A percentile compares a stretch with the other conserved stretches of the same genome.
Conservation (phyloP, 2,329 filamentous ascomycete genomes). For the Trematosphaeria pertusa region DNA sequence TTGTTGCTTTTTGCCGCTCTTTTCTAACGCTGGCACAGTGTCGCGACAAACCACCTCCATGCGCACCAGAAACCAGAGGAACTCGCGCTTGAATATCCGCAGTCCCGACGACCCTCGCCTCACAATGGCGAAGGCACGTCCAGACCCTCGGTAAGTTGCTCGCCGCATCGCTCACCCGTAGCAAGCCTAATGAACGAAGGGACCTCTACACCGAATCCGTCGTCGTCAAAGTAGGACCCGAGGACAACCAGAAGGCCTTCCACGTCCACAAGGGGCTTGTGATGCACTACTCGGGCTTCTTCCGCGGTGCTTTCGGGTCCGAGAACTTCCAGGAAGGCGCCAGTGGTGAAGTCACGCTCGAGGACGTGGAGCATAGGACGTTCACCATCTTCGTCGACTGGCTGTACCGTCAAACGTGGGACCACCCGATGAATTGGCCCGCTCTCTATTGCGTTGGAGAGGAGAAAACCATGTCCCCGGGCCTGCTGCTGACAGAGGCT, state of each 20-base stretch:
- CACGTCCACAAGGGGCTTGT: slow-evolving; percentile 4
- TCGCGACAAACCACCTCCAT: too few species aligned
- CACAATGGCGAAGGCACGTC: too few species aligned
- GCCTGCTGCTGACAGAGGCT: slow-evolving; percentile 1
- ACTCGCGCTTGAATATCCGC: too few species aligned
- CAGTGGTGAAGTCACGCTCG: too few species aligned
- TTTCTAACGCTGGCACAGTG: too few species aligned
- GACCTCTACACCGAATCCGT: not conserved
- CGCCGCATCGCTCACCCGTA: not conserved
- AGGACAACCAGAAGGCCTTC: slow-evolving; percentile 1
- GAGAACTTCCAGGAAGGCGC: too few species aligned
- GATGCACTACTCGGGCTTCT: slow-evolving; percentile 5
- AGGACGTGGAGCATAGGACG: slow-evolving; percentile 12
- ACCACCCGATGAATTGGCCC: not conserved
- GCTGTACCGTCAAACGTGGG: slow-evolving; percentile 18
- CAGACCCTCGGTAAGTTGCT: too few species aligned
- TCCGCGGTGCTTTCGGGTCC: too few species aligned
- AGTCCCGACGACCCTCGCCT: too few species aligned
- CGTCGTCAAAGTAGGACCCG: slow-evolving; percentile 6
- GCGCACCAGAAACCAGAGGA: too few species aligned
- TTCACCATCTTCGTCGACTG: slow-evolving; percentile 21
- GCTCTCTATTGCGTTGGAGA: not conserved
- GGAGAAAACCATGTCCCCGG: not conserved
- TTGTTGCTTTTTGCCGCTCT: too few species aligned
- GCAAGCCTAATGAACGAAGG: not conserved